Percentiles rank a stretch among this genome's conserved stretches.
phyloP scores from a whole-genome alignment of 2,329 filamentous ascomycete species.

The Trematosphaeria pertusa region DNA sequence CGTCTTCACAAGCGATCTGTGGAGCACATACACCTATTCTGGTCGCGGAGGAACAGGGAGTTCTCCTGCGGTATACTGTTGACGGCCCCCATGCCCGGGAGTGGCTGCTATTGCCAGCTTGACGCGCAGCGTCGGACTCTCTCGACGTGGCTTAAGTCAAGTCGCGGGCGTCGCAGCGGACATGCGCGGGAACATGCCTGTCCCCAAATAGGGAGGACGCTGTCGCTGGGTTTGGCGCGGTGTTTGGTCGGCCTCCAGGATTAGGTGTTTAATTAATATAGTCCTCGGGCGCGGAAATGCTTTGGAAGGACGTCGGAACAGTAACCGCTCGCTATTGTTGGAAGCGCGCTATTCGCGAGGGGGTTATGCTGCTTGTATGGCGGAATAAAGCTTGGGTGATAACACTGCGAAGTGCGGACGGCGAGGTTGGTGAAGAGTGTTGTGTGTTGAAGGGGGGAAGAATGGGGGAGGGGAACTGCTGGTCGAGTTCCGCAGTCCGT shows the following conservation, averaged over 20 bases:
- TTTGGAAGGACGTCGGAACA: slow-evolving; percentile 25
- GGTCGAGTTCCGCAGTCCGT: slow-evolving; percentile 14
- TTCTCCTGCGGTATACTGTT: slow-evolving; percentile 84
- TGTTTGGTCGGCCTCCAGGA: slow-evolving; percentile 21
- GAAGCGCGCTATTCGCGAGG: slow-evolving; percentile 17
- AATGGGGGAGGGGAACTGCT: slow-evolving; percentile 9
- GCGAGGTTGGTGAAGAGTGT: neutral
- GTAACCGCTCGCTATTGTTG: slow-evolving; percentile 22
- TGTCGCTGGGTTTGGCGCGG: slow-evolving; percentile 16
- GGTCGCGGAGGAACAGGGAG: slow-evolving; percentile 85
- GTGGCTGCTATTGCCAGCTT: slow-evolving; percentile 23
- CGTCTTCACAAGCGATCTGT: slow-evolving; percentile 6
- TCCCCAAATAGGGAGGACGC: slow-evolving; percentile 22
- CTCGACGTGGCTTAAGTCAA: slow-evolving; percentile 25
- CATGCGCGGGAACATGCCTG: slow-evolving; percentile 41
- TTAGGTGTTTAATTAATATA: slow-evolving; percentile 38
- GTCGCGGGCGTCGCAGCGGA: slow-evolving; percentile 29
- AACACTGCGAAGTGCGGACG: slow-evolving; percentile 24
- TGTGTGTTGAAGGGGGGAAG: slow-evolving; percentile 10
- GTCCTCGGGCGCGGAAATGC: slow-evolving; percentile 30
- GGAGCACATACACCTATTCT: slow-evolving; percentile 76
- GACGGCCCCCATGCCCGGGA: slow-evolving; percentile 80
- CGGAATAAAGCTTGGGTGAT: slow-evolving; percentile 24
- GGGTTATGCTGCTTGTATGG: slow-evolving; percentile 18
- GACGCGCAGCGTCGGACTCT: slow-evolving; percentile 16